Conservation (phyloP, 1,284 basidiomycete species). For the Singerocomus rubriflavus region DNA sequence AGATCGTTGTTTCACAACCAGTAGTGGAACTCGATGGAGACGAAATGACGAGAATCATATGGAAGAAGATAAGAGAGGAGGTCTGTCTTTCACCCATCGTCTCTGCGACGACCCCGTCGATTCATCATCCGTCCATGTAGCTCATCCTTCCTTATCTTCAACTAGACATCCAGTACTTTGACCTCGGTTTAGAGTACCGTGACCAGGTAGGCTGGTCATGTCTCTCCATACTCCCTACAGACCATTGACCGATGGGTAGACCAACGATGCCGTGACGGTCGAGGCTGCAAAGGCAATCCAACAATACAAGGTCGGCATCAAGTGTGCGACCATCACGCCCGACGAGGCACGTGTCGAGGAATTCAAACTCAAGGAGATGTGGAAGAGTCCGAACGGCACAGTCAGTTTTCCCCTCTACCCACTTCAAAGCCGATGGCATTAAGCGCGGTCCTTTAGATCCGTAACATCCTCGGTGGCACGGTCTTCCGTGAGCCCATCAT, state of each 20-base stretch:
- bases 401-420: slow-evolving; percentile 42
- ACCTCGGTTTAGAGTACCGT: slow-evolving; percentile 90
- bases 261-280: slow-evolving; percentile 90
- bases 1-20: slow-evolving; percentile 87
- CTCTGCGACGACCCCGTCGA: not conserved
- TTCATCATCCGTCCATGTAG: slow-evolving; percentile 39
- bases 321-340: slow-evolving; percentile 98
- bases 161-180: slow-evolving; percentile 98
- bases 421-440: slow-evolving; percentile 6
- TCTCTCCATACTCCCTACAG: not conserved
- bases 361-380: slow-evolving; percentile 98
- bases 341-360: slow-evolving; percentile 94
- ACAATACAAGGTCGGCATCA: slow-evolving; percentile 89
- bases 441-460: slow-evolving; percentile 53
- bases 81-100: slow-evolving; percentile 41
- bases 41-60: slow-evolving; percentile 97
- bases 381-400: slow-evolving; percentile 93
- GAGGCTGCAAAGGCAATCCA: slow-evolving; percentile 92
- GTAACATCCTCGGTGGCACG: slow-evolving; percentile 96
- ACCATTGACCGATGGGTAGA: slow-evolving; percentile 44
- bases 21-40: slow-evolving; percentile 97
- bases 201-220: slow-evolving; percentile 60
- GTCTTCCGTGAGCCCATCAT: slow-evolving; percentile 99
- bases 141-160: slow-evolving; percentile 94
- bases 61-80: slow-evolving; percentile 98